Percentiles rank a stretch among this genome's conserved stretches.
phyloP scores from a whole-genome alignment of 2,329 filamentous ascomycete genomes.

The Chrysosporium queenslandicum region DNA sequence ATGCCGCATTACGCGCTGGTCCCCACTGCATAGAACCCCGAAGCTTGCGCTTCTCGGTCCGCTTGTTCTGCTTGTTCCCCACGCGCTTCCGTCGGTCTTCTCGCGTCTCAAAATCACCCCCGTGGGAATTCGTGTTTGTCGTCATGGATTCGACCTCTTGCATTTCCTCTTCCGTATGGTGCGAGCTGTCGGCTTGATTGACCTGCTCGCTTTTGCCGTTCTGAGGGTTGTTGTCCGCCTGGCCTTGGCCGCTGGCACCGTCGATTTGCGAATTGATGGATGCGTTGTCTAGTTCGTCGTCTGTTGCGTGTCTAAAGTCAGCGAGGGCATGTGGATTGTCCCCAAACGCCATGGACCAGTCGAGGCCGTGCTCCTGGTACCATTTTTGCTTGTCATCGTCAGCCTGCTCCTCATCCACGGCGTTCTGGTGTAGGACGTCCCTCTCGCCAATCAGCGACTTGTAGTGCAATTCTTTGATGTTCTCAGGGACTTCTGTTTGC shows the following conservation, averaged over 20 bases:
- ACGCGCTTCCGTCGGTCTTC: slow-evolving; percentile 17
- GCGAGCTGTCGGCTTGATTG: slow-evolving; percentile 19
- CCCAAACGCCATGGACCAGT: slow-evolving; percentile 82
- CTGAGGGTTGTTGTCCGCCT: slow-evolving; percentile 14
- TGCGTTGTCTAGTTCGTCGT: neutral
- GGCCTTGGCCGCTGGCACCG: slow-evolving; percentile 20
- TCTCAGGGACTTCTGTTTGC: slow-evolving; percentile 59
- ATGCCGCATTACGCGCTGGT: slow-evolving; percentile 72
- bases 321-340: slow-evolving; percentile 57
- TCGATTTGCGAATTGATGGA: slow-evolving; percentile 22
- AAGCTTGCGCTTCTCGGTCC: slow-evolving; percentile 66
- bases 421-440: slow-evolving; percentile 62
- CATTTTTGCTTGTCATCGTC: slow-evolving; percentile 46
- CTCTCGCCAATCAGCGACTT: slow-evolving; percentile 67
- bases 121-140: slow-evolving; percentile 18
- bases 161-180: slow-evolving; percentile 27
- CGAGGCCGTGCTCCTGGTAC: slow-evolving; percentile 67
- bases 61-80: slow-evolving; percentile 32
- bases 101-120: slow-evolving; percentile 13
- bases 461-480: slow-evolving; percentile 68
- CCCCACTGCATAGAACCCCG: slow-evolving; percentile 92
- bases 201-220: neutral
- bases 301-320: slow-evolving; percentile 43
- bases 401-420: slow-evolving; percentile 48
- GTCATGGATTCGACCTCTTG: slow-evolving; percentile 22